These are phyloP conservation scores for Mitragyna speciosa DNA, from an alignment of 257 asterid genomes.

Conservation along the genomic window DNA sequence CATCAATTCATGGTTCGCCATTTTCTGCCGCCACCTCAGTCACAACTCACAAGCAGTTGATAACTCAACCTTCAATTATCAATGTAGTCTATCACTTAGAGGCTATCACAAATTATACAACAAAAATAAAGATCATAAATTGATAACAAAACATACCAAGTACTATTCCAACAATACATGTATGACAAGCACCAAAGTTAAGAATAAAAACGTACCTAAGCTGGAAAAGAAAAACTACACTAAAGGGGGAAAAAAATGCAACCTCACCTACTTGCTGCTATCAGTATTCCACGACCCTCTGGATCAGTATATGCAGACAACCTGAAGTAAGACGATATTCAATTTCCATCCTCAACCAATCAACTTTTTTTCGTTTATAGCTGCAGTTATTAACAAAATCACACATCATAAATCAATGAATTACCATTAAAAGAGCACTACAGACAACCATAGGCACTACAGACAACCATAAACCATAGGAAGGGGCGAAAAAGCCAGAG, in stretches of 20 bases:
- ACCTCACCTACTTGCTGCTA: conserved; percentile 1
- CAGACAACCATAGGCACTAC: too few species aligned
- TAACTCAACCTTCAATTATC: conserved; percentile 15
- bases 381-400: conserved; percentile 1
- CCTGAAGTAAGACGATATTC: neutral
- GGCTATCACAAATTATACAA: neutral
- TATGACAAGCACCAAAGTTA: neutral
- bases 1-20: conserved; percentile 61
- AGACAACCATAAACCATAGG: too few species aligned
- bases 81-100: conserved; percentile 10
- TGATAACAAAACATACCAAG: neutral
- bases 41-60: neutral
- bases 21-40: conserved; percentile 18
- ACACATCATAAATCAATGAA: too few species aligned
- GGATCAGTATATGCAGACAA: neutral
- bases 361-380: neutral
- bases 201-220: neutral
- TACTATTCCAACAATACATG: neutral
- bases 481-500: too few species aligned
- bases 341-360: neutral
- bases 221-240: neutral
- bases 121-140: neutral
- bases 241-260: neutral
- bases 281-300: neutral
- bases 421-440: too few species aligned